Conservation (phyloP, 2,329 filamentous ascomycete species). For the Paraphaeosphaeria minitans region DNA sequence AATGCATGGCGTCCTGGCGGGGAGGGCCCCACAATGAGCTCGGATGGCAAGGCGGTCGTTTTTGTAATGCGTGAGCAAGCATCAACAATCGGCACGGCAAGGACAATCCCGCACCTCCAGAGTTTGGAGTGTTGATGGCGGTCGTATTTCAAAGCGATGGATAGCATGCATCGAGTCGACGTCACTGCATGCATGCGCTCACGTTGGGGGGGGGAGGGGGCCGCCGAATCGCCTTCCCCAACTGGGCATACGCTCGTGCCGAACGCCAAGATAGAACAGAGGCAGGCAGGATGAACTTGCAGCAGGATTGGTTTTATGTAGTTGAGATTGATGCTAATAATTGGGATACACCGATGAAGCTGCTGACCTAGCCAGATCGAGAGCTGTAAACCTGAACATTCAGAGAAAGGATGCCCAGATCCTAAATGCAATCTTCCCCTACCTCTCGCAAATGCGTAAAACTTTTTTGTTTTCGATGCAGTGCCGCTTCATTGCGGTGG, state of each 20-base stretch:
- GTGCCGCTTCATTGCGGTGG: constrained; percentile 24
- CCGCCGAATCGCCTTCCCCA: neutral
- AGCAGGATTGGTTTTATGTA: neutral
- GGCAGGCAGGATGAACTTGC: neutral
- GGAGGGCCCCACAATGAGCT: neutral
- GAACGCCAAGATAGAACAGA: neutral
- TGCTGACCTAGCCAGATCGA: neutral
- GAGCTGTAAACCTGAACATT: neutral
- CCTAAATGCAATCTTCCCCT: neutral
- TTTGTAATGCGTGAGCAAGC: neutral
- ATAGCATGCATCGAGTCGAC: neutral
- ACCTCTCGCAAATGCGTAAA: constrained; percentile 5
- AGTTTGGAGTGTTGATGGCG: neutral
- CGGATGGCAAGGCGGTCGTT: neutral
- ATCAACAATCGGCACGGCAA: neutral
- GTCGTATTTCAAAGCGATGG: neutral
- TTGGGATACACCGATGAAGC: neutral
- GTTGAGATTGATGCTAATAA: constrained; percentile 1
- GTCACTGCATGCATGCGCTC: neutral
- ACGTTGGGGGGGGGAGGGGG: neutral
- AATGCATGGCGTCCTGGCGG: neutral
- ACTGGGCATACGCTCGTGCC: neutral
- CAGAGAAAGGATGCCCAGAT: too few species aligned
- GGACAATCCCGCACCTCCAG: neutral
- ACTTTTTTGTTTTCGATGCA: constrained; percentile 25